These are phyloP conservation scores for Diplodia seriata DNA, from an alignment of 2,329 filamentous ascomycete species.

Conservation along the genomic window DNA sequence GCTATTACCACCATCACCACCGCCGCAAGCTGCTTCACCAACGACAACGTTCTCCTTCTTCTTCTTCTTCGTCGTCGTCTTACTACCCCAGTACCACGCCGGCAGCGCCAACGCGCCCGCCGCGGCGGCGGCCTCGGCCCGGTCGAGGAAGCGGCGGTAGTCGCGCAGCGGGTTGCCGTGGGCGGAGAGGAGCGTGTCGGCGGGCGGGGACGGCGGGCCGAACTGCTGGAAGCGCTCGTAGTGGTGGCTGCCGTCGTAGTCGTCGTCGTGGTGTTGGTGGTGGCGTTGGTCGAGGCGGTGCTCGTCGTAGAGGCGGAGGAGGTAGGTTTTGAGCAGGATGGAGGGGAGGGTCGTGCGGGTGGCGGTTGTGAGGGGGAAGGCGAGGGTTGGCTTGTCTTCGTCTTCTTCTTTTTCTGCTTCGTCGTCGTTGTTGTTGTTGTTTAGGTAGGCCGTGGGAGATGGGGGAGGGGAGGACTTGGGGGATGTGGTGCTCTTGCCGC, in stretches of 20 bases:
- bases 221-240: no score
- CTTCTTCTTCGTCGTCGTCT: not conserved
- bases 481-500: slow-evolving; percentile 37
- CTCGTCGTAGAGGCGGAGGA: slow-evolving; percentile 10
- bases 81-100: not conserved
- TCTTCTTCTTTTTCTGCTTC: no score
- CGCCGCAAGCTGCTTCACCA: no score
- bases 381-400: no score
- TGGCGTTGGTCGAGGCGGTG: not conserved
- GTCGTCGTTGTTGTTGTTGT: no score
- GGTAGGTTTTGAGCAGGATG: not conserved
- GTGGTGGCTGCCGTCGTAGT: not conserved
- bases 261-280: not conserved
- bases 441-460: not conserved
- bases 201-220: not conserved
- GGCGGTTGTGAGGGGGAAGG: not conserved
- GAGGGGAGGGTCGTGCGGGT: not conserved
- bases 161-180: not conserved
- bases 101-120: not conserved
- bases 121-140: not conserved
- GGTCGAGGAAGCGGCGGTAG: slow-evolving; percentile 13
- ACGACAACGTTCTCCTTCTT: no score
- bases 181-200: not conserved
- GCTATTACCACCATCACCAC: not conserved
- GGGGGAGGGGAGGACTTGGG: not conserved